Percentiles rank a stretch among this genome's conserved stretches.
Evolutionary conservation across 2,329 filamentous ascomycete genomes (phyloP).

Genomic region (Leptosphaerulina australis): DNA sequence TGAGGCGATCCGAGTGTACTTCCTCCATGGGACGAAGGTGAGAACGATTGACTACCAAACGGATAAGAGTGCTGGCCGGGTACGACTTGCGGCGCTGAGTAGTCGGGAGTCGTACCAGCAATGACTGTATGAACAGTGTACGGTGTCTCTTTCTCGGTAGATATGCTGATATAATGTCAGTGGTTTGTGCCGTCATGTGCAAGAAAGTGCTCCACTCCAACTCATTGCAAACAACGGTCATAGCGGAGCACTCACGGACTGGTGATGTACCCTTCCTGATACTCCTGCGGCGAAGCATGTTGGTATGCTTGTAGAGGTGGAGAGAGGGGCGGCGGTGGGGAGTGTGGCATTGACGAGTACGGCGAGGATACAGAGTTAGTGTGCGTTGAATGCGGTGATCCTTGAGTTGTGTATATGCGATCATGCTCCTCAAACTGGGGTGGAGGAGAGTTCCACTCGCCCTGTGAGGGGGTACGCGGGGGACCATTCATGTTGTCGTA

Average conservation of each 20-base stretch:
- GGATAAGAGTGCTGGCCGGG: constrained; percentile 24
- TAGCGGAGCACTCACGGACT: constrained; percentile 8
- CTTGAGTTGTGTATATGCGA: constrained; percentile 18
- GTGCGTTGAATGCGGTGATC: constrained; percentile 11
- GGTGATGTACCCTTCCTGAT: constrained; percentile 23
- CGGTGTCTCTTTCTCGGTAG: constrained; percentile 31
- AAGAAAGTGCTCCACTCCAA: constrained; percentile 1
- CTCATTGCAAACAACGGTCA: background rate
- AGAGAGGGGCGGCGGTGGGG: constrained; percentile 23
- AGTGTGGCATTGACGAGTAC: constrained; percentile 15
- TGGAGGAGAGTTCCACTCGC: constrained; percentile 31
- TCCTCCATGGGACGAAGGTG: constrained; percentile 26
- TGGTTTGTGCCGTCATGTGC: background rate
- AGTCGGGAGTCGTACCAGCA: constrained; percentile 27
- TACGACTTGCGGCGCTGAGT: constrained; percentile 33
- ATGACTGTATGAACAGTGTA: constrained; percentile 19
- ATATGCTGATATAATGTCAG: constrained; percentile 24
- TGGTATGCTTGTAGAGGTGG: constrained; percentile 24
- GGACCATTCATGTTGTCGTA: constrained; percentile 1
- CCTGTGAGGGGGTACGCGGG: constrained; percentile 15
- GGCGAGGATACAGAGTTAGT: constrained; percentile 12
- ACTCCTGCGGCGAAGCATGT: constrained; percentile 18
- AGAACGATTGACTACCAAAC: constrained; percentile 21
- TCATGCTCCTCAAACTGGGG: constrained; percentile 31
- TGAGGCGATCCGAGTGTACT: constrained; percentile 26